Evolutionary conservation across 2,329 filamentous ascomycete genomes (phyloP), one percentile per base, ranked within the genome.

Genomic region (Alternaria arborescens): DNA sequence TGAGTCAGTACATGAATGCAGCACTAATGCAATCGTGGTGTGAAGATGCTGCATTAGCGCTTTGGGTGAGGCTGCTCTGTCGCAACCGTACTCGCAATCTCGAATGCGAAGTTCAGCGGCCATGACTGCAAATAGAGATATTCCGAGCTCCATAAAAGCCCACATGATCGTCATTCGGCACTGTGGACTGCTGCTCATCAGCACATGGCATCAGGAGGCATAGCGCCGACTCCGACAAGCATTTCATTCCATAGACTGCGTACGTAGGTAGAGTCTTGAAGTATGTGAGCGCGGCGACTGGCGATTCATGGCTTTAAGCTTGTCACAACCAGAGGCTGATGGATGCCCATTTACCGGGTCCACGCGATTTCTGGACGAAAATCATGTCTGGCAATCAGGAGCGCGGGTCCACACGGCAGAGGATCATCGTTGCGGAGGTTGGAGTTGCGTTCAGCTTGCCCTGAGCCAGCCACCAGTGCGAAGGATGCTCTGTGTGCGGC

Each of bases 321-420:
- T 72, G 71, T 75, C 71, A 74, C 73, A 69, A 71, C 62, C 69
- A 67, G 68, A 69, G 69, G 65, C 68, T 70, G 67, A 61, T 44
- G 30, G 16, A 20, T 55, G 41, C 70, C 71, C 68, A 72, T 63
- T 58, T 63, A 68, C 70, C 70, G 63, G 74, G 68, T 71, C 68
- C 62, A 69, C 66, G 67, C 67, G 55, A 54, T 64, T 34, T 67
- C 68, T 66, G 63, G 66, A 64, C 64, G 70, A 68, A 76, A 73
- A 74, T 75, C 72, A 73, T 71, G 70, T 58, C 59, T 56, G 61
- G 59, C 55, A 65, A 60, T 55, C 65, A 67, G 52, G 46, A 44
- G 38, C 40, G 60, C 58, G 60, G 62, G 54, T 41, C 58, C 59
- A 55, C 55, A 56, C 56, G 61, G 61, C 66, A 62, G 36, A 24